Conservation (phyloP, 2,329 filamentous ascomycete genomes). For the Thelonectria rubi region DNA sequence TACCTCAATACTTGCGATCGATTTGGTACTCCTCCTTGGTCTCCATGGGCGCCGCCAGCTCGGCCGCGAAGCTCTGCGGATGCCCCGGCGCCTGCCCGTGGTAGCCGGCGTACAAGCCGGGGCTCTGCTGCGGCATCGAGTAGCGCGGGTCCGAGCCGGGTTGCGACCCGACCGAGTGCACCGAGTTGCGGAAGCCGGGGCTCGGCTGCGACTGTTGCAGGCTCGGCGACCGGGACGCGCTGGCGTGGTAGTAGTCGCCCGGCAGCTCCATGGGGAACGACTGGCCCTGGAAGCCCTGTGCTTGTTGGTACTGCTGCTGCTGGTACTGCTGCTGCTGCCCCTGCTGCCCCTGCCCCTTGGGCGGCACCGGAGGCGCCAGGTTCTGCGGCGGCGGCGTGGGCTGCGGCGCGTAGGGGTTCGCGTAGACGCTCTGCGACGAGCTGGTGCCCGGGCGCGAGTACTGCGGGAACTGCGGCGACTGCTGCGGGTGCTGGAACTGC, state of each 20-base stretch:
- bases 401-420: constrained; percentile 33
- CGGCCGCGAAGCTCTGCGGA: constrained; percentile 53
- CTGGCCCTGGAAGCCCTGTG: constrained; percentile 26
- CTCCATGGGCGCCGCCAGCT: constrained; percentile 59
- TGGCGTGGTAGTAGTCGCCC: constrained; percentile 58
- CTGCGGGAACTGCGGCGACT: constrained; percentile 39
- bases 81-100: constrained; percentile 53
- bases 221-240: constrained; percentile 45
- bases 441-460: constrained; percentile 17
- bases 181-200: constrained; percentile 40
- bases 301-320: no score
- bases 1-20: constrained; percentile 18
- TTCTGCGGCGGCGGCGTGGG: constrained; percentile 35
- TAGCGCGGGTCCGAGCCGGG: constrained; percentile 49
- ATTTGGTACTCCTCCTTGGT: constrained; percentile 54
- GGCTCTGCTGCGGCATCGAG: constrained; percentile 49
- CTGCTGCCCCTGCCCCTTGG: constrained; percentile 37
- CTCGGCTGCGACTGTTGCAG: constrained; percentile 37
- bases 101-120: constrained; percentile 41
- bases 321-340: no score
- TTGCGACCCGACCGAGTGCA: constrained; percentile 35
- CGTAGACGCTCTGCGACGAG: constrained; percentile 21
- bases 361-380: constrained; percentile 39
- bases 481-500: constrained; percentile 35
- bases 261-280: constrained; percentile 54